Evolutionary conservation across 1,284 basidiomycete species (phyloP), one percentile per base, ranked within the genome.

Genomic region (Boletus semigastroideus): DNA sequence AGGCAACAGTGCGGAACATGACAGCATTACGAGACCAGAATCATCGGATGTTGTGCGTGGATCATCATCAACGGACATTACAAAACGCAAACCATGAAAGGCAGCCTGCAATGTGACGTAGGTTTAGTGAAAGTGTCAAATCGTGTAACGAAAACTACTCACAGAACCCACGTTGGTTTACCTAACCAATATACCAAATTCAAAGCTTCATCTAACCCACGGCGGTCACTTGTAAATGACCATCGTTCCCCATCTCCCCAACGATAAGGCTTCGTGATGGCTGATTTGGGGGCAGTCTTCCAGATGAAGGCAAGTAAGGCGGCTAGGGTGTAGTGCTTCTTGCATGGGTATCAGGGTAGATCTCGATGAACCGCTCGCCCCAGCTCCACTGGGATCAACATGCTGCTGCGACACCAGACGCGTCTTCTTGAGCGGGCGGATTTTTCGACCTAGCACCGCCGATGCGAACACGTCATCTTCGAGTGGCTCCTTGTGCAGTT

Each of bases 281-380:
- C 60, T 58, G 47, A 78, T 69, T 52, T 66, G 57, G 4, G 68
- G 63, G 25, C 66, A 70, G 40, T 71, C 61, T 40, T 71, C 68
- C 20, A 79, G 60, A 43, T 75, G 70, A 28, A 79, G 53, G 48
- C 72, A 76, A 45, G 63, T 59, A 44, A 78, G 72, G 43, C 62
- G 63, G 19, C 66, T 71, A 25, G 73, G 74, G 44, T 58, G 63
- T 45, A 62, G 54, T 28, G 66, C 63, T 56, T 72, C 72, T 50
- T 68, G 63, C 57, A 70, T 66, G 37, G 68, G 62, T 48, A 71
- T 66, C 42, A 66, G 61, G 46, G 67, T 59, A 60, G 70, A 60
- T 65, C 59, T 59, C 55, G 71, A 63, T 62, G 67, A 54, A n/a
- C 44, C 17, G 16, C 42, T 54, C 36, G 54, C 54, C 46, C 47